These are phyloP conservation scores for Withania somnifera DNA, from an alignment of 305 asterid species.

Conservation along the genomic window DNA sequence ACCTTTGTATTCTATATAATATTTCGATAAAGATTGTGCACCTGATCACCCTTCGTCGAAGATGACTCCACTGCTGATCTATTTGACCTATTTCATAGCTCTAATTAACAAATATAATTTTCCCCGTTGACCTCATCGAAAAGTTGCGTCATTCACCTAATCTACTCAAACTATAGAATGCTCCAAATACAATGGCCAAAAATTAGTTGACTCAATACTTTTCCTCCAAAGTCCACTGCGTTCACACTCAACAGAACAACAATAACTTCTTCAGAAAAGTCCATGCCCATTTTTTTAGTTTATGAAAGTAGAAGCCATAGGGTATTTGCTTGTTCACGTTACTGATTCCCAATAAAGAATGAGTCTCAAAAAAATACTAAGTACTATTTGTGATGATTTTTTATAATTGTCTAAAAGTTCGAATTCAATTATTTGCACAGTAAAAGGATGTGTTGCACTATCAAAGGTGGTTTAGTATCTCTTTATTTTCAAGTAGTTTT, in stretches of 20 bases:
- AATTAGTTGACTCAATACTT: not conserved
- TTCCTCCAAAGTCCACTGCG: not conserved
- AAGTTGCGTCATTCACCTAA: not conserved
- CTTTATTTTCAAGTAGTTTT: not conserved
- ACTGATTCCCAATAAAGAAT: not conserved
- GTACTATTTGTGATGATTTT: not conserved
- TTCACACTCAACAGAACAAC: not conserved
- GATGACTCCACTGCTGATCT: too few relatives aligned
- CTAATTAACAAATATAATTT: not conserved
- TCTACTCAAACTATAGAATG: not conserved
- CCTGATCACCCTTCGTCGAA: too few relatives aligned
- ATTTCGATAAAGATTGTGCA: too few relatives aligned
- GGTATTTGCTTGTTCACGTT: not conserved
- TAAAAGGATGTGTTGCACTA: not conserved
- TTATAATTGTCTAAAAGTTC: not conserved
- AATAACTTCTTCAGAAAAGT: not conserved
- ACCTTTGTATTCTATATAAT: too few relatives aligned
- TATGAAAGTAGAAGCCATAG: not conserved
- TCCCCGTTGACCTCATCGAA: not conserved
- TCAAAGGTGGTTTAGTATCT: not conserved
- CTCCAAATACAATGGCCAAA: conserved; percentile 2
- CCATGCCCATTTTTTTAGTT: not conserved
- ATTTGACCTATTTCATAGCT: not conserved
- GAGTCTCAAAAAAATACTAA: not conserved
- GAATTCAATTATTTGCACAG: not conserved